phyloP scores from a whole-genome alignment of 768 basidiomycete genomes.

The Rhizopogon vulgaris region DNA sequence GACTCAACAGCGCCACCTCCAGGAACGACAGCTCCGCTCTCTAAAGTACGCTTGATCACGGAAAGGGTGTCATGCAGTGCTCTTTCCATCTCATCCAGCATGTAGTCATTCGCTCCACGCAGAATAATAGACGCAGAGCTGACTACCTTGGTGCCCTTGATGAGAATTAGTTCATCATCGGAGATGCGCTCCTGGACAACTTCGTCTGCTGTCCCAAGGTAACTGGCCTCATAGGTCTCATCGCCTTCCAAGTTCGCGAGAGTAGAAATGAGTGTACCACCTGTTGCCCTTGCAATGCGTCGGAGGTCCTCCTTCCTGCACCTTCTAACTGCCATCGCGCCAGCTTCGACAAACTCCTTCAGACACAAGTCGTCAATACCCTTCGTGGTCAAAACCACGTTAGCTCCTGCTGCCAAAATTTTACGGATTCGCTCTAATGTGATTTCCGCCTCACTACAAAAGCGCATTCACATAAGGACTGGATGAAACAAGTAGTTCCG shows the following conservation, averaged over 20 bases:
- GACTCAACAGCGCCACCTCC: slow-evolving; percentile 98
- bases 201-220: slow-evolving; percentile 90
- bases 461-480: not conserved
- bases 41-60: slow-evolving; percentile 93
- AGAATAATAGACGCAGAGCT: slow-evolving; percentile 89
- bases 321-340: slow-evolving; percentile 96
- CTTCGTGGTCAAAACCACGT: slow-evolving; percentile 95
- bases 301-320: slow-evolving; percentile 97
- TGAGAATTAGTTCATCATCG: slow-evolving; percentile 95
- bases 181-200: slow-evolving; percentile 95
- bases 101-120: slow-evolving; percentile 97
- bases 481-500: not conserved
- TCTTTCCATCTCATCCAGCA: slow-evolving; percentile 99
- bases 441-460: slow-evolving; percentile 83
- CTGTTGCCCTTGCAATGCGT: slow-evolving; percentile 95
- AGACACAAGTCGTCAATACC: slow-evolving; percentile 97
- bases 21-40: slow-evolving; percentile 93
- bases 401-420: slow-evolving; percentile 92
- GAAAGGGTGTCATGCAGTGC: slow-evolving; percentile 92
- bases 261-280: slow-evolving; percentile 87
- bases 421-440: slow-evolving; percentile 93
- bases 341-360: slow-evolving; percentile 98
- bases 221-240: slow-evolving; percentile 91
- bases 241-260: slow-evolving; percentile 96
- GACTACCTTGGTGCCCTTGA: slow-evolving; percentile 98